Percentiles rank a stretch among this genome's conserved stretches.
Evolutionary conservation across 1,139 yeast species (phyloP).

Genomic region (Saccharomyces hybrid): DNA sequence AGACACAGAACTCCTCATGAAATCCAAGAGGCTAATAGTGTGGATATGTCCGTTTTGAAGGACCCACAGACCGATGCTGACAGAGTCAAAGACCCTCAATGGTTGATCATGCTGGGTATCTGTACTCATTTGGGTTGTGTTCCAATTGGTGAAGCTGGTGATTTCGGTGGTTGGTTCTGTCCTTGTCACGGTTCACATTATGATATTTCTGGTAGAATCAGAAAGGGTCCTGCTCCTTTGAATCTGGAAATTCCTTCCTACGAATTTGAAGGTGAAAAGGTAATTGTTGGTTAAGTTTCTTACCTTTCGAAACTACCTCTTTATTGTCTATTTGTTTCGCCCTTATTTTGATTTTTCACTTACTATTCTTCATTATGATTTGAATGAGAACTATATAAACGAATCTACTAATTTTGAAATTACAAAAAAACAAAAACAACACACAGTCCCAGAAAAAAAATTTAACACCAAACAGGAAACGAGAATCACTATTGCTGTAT

Average conservation of each 20-base stretch:
- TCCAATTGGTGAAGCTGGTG: slow-evolving; percentile 99
- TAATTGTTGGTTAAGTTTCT: slow-evolving; percentile 62
- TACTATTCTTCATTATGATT: neutral
- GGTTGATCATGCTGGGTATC: slow-evolving; percentile 98
- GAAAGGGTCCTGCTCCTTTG: slow-evolving; percentile 99
- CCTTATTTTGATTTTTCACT: neutral
- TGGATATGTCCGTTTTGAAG: slow-evolving; percentile 69
- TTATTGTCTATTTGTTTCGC: neutral
- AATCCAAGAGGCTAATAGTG: slow-evolving; percentile 86
- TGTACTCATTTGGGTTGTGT: slow-evolving; percentile 99
- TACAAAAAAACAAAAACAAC: neutral
- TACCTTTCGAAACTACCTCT: neutral
- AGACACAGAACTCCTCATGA: slow-evolving; percentile 96
- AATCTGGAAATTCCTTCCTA: slow-evolving; percentile 95
- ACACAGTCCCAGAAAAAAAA: neutral
- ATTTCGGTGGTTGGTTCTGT: slow-evolving; percentile 99
- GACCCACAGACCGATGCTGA: slow-evolving; percentile 92
- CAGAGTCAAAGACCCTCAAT: slow-evolving; percentile 94
- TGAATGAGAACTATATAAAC: neutral
- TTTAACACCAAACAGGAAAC: neutral
- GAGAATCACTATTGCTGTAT: neutral
- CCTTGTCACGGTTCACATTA: slow-evolving; percentile 99
- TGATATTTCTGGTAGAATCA: slow-evolving; percentile 98
- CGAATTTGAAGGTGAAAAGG: slow-evolving; percentile 70
- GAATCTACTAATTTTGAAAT: neutral